A percentile compares a stretch with the other conserved stretches of the same genome.
Conservation (phyloP, 1,284 basidiomycete species). For the Leccinum fuscescens region DNA sequence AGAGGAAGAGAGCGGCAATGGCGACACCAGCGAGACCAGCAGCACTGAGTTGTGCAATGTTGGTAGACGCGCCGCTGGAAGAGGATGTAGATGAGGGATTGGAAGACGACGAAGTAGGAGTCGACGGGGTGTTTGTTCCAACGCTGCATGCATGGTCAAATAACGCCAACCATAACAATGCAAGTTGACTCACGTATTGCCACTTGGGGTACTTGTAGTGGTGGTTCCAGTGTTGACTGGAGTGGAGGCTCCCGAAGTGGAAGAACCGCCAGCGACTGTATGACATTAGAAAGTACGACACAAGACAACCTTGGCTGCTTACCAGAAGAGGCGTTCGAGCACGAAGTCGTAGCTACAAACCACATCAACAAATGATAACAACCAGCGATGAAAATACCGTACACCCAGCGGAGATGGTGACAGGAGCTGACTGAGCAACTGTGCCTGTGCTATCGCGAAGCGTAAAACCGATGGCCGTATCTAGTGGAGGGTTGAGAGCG, state of each 20-base stretch:
- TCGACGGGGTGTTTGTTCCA: conserved; percentile 3
- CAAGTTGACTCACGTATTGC: conserved; percentile 20
- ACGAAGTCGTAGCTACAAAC: conserved; percentile 33
- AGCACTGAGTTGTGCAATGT: conserved; percentile 37
- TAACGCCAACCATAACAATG: neutral
- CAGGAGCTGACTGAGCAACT: conserved; percentile 45
- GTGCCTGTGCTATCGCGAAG: conserved; percentile 53
- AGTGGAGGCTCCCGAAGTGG: conserved; percentile 12
- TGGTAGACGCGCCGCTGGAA: conserved; percentile 31
- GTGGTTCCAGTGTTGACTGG: conserved; percentile 4
- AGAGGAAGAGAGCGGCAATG: conserved; percentile 43
- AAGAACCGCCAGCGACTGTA: conserved; percentile 17
- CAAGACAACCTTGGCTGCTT: neutral
- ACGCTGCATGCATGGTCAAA: conserved; percentile 7
- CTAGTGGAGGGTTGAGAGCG: conserved; percentile 27
- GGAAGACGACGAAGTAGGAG: conserved; percentile 10
- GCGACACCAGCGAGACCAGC: conserved; percentile 49
- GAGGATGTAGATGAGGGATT: conserved; percentile 16
- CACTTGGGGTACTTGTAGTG: neutral
- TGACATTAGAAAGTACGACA: conserved; percentile 9
- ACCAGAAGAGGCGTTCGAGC: conserved; percentile 31
- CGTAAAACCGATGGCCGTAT: conserved; percentile 47
- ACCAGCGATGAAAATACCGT: conserved; percentile 20
- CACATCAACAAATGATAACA: neutral
- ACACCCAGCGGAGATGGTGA: conserved; percentile 51